These are phyloP conservation scores for Syzygium aqueum DNA, from an alignment of 345 rosid species.

Conservation along the genomic window DNA sequence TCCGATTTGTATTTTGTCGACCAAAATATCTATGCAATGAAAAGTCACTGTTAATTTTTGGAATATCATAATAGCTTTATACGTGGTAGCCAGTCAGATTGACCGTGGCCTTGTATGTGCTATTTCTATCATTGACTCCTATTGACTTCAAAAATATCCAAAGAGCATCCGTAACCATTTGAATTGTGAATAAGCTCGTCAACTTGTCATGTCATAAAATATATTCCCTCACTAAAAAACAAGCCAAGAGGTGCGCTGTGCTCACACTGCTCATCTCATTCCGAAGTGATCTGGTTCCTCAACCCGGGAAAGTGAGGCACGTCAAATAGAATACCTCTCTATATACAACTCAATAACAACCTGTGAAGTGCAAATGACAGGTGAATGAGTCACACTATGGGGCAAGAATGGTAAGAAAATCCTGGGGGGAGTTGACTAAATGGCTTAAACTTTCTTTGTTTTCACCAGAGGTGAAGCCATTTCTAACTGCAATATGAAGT, in stretches of 20 bases:
- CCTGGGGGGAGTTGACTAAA: constrained; percentile 2
- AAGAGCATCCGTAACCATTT: neutral
- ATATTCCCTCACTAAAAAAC: neutral
- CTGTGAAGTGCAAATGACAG: neutral
- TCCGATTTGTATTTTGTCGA: neutral
- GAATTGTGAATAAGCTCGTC: neutral
- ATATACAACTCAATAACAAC: neutral
- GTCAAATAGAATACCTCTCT: neutral
- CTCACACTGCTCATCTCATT: neutral
- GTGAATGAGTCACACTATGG: neutral
- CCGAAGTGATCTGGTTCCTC: neutral
- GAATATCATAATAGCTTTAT: neutral
- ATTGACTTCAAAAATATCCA: neutral
- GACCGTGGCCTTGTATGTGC: neutral
- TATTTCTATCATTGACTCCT: neutral
- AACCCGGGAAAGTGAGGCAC: neutral
- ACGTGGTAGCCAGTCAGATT: neutral
- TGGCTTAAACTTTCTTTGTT: constrained; percentile 6
- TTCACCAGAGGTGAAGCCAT: constrained; percentile 4
- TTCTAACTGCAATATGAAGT: neutral
- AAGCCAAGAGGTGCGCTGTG: neutral
- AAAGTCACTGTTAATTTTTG: neutral
- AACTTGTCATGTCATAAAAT: neutral
- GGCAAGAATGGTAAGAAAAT: neutral
- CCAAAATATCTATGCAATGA: neutral